Base-by-base conservation (phyloP, 208 protist genomes). In the Jaenimonas drosophilae region DNA sequence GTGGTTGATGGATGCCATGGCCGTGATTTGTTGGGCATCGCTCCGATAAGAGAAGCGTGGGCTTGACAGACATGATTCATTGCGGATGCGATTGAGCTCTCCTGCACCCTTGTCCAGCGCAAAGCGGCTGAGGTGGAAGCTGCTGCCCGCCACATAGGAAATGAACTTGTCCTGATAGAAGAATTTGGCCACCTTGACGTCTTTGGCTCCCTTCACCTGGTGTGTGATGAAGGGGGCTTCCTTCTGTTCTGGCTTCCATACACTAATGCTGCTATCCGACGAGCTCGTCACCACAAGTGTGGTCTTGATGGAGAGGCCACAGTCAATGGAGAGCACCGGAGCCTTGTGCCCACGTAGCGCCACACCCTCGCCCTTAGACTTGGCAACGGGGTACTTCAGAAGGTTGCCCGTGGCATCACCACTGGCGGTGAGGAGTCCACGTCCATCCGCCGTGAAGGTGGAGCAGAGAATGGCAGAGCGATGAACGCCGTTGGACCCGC, bases 121-220 rank as follows among this genome's bases (percentile, higher is more conserved):
- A 29, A 42, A 40, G 33, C 11, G 26, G 7, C 7, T 14, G 7
- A 88, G 55, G 38, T 60, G 53, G n/a, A 88, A 17, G 11, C 32
- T 49, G 21, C 68, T 66, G 16, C 54, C 62, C n/a, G 32, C 12
- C 16, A 60, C 59, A 12, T 73, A 90, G 7, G 64, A 49, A 41
- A 90, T n/a, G 33, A 93, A 68, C 45, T 75, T 77, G 37, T 93
- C 85, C 0, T 74, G 37, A 54, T 88, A 90, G 29, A 86, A 84
- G 54, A 93, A 93, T 28, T 73, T 65, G 24, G 70, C 73, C 7
- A 34, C 33, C 1, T 62, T 52, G 0, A 88, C 47, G n/a, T 79
- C 49, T 11, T 24, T 54, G 1, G 33, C 42, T 9, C 32, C 12
- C 16, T 9, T 6, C 23, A 50, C 17, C 29, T 20, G 14, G 27